These are phyloP conservation scores for Claviceps monticola DNA, from an alignment of 2,329 filamentous ascomycete species.

Conservation along the genomic window DNA sequence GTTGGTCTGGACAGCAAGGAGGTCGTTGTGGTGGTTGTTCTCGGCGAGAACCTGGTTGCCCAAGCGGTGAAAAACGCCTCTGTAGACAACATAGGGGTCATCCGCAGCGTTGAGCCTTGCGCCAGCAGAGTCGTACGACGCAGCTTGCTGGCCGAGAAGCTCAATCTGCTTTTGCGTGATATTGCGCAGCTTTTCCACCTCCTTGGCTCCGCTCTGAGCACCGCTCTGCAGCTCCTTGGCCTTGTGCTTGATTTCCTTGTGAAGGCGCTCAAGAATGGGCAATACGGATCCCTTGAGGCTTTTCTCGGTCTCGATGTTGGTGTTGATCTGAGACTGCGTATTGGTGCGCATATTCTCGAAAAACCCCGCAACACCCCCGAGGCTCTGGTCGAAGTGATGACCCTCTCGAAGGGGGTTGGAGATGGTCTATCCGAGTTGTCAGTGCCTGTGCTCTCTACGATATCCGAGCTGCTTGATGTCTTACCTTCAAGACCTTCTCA, in stretches of 20 bases:
- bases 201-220: conserved; percentile 72
- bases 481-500: conserved; percentile 76
- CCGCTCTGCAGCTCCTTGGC: conserved; percentile 75
- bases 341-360: conserved; percentile 92
- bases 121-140: conserved; percentile 61
- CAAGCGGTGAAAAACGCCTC: conserved; percentile 69
- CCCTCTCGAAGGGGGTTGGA: conserved; percentile 75
- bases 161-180: conserved; percentile 93
- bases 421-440: conserved; percentile 47
- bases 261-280: conserved; percentile 77
- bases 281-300: conserved; percentile 75
- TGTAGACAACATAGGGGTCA: conserved; percentile 79
- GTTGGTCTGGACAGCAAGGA: conserved; percentile 81
- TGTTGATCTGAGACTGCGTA: conserved; percentile 80
- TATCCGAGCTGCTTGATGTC: background rate
- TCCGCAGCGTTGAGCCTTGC: conserved; percentile 57
- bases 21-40: conserved; percentile 89
- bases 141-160: conserved; percentile 74
- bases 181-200: conserved; percentile 78
- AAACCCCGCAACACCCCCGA: conserved; percentile 77
- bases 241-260: conserved; percentile 96
- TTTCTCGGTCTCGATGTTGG: conserved; percentile 83
- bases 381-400: conserved; percentile 80
- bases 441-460: background rate
- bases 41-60: conserved; percentile 88